These are phyloP conservation scores for Backusella luteola DNA, from an alignment of 192 early-diverging fungal species.

Conservation along the genomic window DNA sequence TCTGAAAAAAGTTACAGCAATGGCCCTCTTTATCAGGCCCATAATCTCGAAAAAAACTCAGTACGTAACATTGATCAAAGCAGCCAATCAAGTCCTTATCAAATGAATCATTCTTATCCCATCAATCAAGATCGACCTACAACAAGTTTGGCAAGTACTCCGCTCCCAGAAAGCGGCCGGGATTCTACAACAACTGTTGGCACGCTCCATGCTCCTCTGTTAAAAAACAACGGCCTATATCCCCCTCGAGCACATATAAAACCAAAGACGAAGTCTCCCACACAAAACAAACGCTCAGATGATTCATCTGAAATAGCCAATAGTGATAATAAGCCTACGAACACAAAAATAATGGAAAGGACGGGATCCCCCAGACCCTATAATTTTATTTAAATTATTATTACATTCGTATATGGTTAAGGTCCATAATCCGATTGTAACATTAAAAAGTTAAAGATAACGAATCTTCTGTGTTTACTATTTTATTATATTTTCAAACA, in stretches of 20 bases:
- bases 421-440: background rate
- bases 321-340: background rate
- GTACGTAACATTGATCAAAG: background rate
- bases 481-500: too few relatives aligned
- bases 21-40: background rate
- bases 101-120: background rate
- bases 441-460: background rate
- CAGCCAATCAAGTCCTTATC: background rate
- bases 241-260: background rate
- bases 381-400: slow-evolving; percentile 7
- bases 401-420: background rate
- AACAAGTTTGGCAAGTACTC: background rate
- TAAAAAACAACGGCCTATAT: background rate
- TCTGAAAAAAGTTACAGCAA: background rate
- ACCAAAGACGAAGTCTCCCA: background rate
- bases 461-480: too few relatives aligned
- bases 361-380: background rate
- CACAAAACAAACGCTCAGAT: background rate
- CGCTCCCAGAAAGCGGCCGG: background rate
- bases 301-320: background rate
- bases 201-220: background rate
- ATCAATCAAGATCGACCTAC: background rate
- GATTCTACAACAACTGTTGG: background rate
- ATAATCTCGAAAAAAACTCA: background rate
- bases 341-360: background rate